phyloP scores from a whole-genome alignment of 73 alveolate species.

The Symbiodinium natans region DNA sequence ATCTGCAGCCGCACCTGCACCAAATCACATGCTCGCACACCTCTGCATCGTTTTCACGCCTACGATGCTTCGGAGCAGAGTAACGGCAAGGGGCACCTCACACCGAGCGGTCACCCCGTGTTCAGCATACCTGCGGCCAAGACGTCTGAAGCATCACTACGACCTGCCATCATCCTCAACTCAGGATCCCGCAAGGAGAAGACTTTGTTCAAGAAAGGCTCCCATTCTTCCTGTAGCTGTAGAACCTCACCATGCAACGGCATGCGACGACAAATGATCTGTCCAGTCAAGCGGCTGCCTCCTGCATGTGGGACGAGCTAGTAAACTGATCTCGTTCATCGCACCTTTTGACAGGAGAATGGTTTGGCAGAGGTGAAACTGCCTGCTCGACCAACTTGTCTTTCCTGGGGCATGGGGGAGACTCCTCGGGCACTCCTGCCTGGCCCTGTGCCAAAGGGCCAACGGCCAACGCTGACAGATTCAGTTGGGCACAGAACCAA shows the following conservation, averaged over 20 bases:
- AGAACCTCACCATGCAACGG: neutral
- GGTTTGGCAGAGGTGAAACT: too few relatives aligned
- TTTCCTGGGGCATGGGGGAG: too few relatives aligned
- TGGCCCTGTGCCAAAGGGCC: too few relatives aligned
- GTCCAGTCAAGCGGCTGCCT: neutral
- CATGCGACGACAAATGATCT: neutral
- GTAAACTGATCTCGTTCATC: neutral
- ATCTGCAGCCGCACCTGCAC: neutral
- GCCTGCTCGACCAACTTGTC: neutral
- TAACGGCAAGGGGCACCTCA: neutral
- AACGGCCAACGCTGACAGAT: too few relatives aligned
- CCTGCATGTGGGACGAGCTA: neutral
- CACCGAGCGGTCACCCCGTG: neutral
- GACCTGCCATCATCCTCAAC: neutral
- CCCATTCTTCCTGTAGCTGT: constrained; percentile 55
- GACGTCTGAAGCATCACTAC: neutral
- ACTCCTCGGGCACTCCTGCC: too few relatives aligned
- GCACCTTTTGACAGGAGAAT: neutral
- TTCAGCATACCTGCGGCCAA: neutral
- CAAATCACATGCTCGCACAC: neutral
- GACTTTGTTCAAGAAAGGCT: constrained; percentile 53
- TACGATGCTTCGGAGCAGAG: too few relatives aligned
- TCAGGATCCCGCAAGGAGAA: constrained; percentile 11
- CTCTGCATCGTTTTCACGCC: too few relatives aligned
- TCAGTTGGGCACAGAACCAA: too few relatives aligned